phyloP scores from a whole-genome alignment of 345 rosid species.

The Xanthoceras sorbifolium region DNA sequence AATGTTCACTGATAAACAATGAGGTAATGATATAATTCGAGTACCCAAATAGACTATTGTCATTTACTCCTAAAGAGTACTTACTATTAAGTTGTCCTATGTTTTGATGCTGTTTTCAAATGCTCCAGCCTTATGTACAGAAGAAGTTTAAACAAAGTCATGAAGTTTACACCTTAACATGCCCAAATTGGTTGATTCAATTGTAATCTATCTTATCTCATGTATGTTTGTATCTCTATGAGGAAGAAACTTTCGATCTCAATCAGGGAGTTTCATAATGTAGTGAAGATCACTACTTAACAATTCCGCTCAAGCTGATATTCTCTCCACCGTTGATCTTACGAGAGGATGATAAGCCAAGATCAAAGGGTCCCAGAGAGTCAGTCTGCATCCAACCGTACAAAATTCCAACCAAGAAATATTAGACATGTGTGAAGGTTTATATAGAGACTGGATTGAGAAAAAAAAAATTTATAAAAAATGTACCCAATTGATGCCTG shows the following conservation, averaged over 20 bases:
- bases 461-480: not conserved
- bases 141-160: not conserved
- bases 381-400: constrained; percentile 57
- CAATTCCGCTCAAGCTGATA: constrained; percentile 35
- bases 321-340: constrained; percentile 50
- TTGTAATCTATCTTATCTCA: not conserved
- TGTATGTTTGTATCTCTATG: constrained; percentile 9
- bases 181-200: not conserved
- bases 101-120: not conserved
- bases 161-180: not conserved
- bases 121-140: not conserved
- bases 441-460: not conserved
- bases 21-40: not conserved
- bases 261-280: not conserved
- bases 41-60: not conserved
- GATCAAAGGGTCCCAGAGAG: constrained; percentile 82
- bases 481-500: constrained; percentile 89
- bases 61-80: not conserved
- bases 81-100: not conserved
- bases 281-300: constrained; percentile 27
- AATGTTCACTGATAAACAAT: not conserved
- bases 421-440: not conserved
- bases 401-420: not conserved
- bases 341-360: constrained; percentile 60
- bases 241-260: not conserved